Evolutionary conservation across 2,329 filamentous ascomycete genomes (phyloP), one percentile per base, ranked within the genome.

Genomic region (Ceratocystis alfenasii): DNA sequence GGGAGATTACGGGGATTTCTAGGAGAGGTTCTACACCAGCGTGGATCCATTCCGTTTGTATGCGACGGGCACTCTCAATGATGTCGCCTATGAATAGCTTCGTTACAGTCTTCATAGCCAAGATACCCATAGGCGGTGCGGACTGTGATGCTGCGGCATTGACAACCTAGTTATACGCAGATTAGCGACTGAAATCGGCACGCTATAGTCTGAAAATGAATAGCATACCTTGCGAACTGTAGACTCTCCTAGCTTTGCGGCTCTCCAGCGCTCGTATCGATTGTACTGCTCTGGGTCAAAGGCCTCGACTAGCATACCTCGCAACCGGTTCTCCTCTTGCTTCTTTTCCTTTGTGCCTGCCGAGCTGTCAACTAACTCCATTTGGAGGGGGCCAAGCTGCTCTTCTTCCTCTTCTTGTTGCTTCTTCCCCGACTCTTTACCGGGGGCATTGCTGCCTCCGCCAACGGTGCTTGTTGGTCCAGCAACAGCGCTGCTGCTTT

Each of bases 121-220:
- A 84, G 68, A 89, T 86, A 62, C 91, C 87, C 70, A 83, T 87
- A 22, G 83, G 80, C 0, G 87, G 87, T 0, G 90, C 88, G 1
- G 87, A 90, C 73, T 92, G 89, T 0, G 87, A 90, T 7, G 91
- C 86, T 1, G 88, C 90, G 67, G 88, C 87, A 72, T 92, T 93
- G 72, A 90, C 86, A 68, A 92, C 83, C 81, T 86, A 0, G n/a
- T 22, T 12, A 41, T 20, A 17, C 7, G 20, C 30, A 7, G 1
- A 15, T 60, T 20, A 46, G 22, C 28, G n/a, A n/a, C 44, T 48
- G 5, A n/a, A 41, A 2, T 48, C 28, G 3, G 20, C 20, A 33
- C 53, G 69, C 68, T 68, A 67, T 64, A 20, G 10, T 7, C 50
- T 8, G 2, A 15, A 17, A 0, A 22, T 17, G 8, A 33, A 4